Base-by-base conservation (phyloP, 2,329 filamentous ascomycete species). In the Cladosporium phlei region DNA sequence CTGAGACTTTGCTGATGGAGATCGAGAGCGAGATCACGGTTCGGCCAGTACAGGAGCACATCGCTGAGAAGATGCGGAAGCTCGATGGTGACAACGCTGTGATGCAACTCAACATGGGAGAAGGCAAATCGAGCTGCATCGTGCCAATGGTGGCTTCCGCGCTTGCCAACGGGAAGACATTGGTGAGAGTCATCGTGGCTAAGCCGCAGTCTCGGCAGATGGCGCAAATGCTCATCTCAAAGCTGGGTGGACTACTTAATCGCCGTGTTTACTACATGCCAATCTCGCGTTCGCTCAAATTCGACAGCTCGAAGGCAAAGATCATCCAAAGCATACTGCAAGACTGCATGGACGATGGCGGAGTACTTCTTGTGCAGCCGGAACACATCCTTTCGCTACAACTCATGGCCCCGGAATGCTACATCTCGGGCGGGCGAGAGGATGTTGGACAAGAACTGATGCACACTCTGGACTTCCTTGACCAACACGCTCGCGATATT, bases 101-200 rank as follows among this genome's bases (percentile, higher is more conserved):
- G 0, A 74, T 85, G 67, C 81, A 86, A 55, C 61, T 87, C 2
- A 85, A 85, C 52, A 87, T 87, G 82, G 83, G 83, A 0, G 76
- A 85, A 56, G 83, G 83, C 0, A 87, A 86, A 52, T 80, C 80
- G 0, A 83, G 82, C 0, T 77, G 86, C 1, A 86, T 89, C 38
- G 71, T 83, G 0, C 83, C 83, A 0, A 80, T 85, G 28, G 75
- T 83, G 0, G 76, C 77, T 0, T 64, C 75, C 0, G 52, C 59
- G 0, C 55, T 72, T 3, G 65, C 69, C 3, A 51, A 71, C 47
- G 64, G 65, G 30, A 58, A 61, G 0, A 61, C 68, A 0, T 62
- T 86, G 0, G 69, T 72, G 0, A 66, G 82, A 1, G 62, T 83
- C 0, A 58, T 82, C 0, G 77, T 82, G 0, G 77, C 77, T 0